Evolutionary conservation across 225 moss, liverwort and hornwort species (phyloP).

Genomic region (Antitrichia curtipendula): DNA sequence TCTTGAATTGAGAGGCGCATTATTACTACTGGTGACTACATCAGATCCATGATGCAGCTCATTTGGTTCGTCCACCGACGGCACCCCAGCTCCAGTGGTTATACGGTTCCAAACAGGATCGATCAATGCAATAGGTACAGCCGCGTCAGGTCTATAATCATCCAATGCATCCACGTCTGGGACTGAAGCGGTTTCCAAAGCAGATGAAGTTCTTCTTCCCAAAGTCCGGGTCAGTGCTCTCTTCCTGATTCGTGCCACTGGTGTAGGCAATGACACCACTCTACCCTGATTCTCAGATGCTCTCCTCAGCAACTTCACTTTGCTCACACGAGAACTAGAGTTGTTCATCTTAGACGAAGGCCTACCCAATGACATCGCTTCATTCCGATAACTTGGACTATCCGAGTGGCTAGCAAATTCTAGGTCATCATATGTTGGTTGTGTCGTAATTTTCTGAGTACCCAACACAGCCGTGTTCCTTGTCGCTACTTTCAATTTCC

Average conservation of each 20-base stretch:
- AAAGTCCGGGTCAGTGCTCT: background rate
- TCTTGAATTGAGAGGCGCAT: conserved; percentile 3
- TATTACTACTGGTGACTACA: conserved; percentile 8
- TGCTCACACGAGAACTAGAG: background rate
- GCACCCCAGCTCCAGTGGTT: background rate
- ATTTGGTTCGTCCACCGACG: background rate
- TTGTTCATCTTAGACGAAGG: background rate
- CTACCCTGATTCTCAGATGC: background rate
- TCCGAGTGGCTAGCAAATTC: background rate
- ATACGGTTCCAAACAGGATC: conserved; percentile 9
- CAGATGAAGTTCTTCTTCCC: background rate
- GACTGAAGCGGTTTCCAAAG: background rate
- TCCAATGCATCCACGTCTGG: background rate
- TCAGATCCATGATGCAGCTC: conserved; percentile 4
- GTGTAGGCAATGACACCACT: background rate
- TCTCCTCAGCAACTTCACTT: background rate
- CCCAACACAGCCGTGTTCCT: background rate
- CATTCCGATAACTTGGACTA: background rate
- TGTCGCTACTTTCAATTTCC: background rate
- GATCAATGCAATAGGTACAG: background rate
- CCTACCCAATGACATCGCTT: background rate
- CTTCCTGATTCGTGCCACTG: conserved; percentile 9
- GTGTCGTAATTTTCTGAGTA: background rate
- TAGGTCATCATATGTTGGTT: background rate
- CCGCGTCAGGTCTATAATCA: background rate